Evolutionary conservation across 805 yeast genomes (phyloP), one percentile per base, ranked within the genome.

Genomic region (Starmerella roubikii): DNA sequence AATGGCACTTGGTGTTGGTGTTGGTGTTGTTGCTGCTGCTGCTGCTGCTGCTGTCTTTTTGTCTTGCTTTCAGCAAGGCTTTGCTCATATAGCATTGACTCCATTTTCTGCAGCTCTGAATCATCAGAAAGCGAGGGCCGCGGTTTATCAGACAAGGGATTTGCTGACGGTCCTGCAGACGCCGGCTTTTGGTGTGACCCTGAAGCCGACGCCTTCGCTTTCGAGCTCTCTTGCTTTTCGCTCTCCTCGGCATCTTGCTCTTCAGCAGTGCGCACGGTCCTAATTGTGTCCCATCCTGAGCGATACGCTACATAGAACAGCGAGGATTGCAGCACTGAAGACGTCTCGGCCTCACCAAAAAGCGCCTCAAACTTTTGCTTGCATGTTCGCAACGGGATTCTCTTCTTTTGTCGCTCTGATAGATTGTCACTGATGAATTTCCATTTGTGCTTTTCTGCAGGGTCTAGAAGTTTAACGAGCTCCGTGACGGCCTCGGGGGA

Each of bases 401-500:
- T 66, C 49, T 60, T 71, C 38, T 52, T 54, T 29, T 52, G 53
- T 10, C 45, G 45, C 15, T 42, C 32, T 13, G 58, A 47, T 20
- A 61, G 35, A 31, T 45, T 50, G 18, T 56, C 66, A 36, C 78
- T 69, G 47, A 74, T 65, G 49, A 64, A 72, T 51, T 69, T 68
- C 79, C 79, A 73, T 50, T 73, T 73, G 47, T 68, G 67, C 40
- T 69, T 63, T 46, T 73, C 79, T 3, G 73, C 78, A 3, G 65
- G 58, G 18, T 62, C 64, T 37, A 74, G 58, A 33, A 73, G 53
- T 33, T 66, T 68, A 41, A 62, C 59, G 40, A 73, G 60, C 17
- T 68, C 63, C 33, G 61, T 66, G 11, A 65, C 51, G 42, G 71
- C 77, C 25, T 66, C 69, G 7, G 55, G 50, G 1, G 62, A 53